Evolutionary conservation across 345 rosid species (phyloP).

Genomic region (Orychophragmus violaceus): DNA sequence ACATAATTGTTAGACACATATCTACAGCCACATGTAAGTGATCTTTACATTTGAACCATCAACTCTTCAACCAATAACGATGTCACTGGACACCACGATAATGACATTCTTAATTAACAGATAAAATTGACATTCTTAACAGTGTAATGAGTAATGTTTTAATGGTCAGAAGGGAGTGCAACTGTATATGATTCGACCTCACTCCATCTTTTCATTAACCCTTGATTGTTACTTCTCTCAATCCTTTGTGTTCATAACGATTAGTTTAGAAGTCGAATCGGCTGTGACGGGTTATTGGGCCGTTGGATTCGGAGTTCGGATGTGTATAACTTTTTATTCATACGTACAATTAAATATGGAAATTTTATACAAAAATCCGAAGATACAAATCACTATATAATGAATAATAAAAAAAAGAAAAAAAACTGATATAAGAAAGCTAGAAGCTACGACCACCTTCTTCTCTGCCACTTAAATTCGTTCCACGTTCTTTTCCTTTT

Average conservation of each 20-base stretch:
- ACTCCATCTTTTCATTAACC: too few relatives aligned
- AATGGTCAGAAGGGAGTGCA: background rate
- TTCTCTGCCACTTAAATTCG: slow-evolving; percentile 26
- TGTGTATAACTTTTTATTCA: background rate
- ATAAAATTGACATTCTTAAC: background rate
- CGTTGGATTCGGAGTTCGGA: too few relatives aligned
- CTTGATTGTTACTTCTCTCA: too few relatives aligned
- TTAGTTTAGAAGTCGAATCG: too few relatives aligned
- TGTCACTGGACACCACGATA: background rate
- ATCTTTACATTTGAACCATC: background rate
- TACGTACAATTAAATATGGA: background rate
- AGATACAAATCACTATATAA: background rate
- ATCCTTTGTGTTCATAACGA: background rate
- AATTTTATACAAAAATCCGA: background rate
- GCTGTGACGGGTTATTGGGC: too few relatives aligned
- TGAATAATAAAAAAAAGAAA: too few relatives aligned
- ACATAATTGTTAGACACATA: background rate
- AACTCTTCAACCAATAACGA: background rate
- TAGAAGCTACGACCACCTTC: slow-evolving; percentile 26
- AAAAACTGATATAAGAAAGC: background rate
- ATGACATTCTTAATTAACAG: background rate
- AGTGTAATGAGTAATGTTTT: background rate
- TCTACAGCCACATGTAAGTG: background rate
- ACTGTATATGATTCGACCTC: too few relatives aligned
- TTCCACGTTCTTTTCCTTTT: slow-evolving; percentile 3